Conservation (phyloP, 352 stramenopile genomes). For the Achlya hypogyna region DNA sequence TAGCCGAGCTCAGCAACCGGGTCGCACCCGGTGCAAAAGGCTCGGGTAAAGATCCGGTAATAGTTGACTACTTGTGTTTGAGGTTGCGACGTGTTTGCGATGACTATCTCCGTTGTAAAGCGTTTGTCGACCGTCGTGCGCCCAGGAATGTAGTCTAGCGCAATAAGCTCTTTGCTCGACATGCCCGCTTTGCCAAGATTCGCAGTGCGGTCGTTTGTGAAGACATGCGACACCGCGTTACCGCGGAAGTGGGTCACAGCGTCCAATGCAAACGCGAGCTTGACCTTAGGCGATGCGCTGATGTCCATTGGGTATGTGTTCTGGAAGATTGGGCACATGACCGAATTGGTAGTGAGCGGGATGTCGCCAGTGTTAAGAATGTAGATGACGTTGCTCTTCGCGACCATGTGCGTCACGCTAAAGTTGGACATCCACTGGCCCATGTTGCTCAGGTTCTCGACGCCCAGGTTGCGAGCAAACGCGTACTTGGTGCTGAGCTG, state of each 20-base stretch:
- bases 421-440: slow-evolving; percentile 20
- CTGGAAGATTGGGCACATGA: background rate
- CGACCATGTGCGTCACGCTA: background rate
- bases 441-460: slow-evolving; percentile 11
- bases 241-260: slow-evolving; percentile 7
- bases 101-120: background rate
- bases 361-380: background rate
- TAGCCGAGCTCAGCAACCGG: slow-evolving; percentile 5
- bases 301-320: background rate
- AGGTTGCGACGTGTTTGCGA: background rate
- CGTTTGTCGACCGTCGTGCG: slow-evolving; percentile 10
- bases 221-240: background rate
- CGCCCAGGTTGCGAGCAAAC: background rate
- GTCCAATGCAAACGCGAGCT: background rate
- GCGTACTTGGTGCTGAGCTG: background rate
- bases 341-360: background rate
- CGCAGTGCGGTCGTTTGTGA: background rate
- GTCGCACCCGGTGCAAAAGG: slow-evolving; percentile 14
- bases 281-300: background rate
- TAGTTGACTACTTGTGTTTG: background rate
- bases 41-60: slow-evolving; percentile 5
- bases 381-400: background rate
- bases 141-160: background rate
- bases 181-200: background rate
- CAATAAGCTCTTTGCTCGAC: background rate